These are phyloP conservation scores for Saturnispora kantuleensis DNA, from an alignment of 805 yeast species.

Conservation along the genomic window DNA sequence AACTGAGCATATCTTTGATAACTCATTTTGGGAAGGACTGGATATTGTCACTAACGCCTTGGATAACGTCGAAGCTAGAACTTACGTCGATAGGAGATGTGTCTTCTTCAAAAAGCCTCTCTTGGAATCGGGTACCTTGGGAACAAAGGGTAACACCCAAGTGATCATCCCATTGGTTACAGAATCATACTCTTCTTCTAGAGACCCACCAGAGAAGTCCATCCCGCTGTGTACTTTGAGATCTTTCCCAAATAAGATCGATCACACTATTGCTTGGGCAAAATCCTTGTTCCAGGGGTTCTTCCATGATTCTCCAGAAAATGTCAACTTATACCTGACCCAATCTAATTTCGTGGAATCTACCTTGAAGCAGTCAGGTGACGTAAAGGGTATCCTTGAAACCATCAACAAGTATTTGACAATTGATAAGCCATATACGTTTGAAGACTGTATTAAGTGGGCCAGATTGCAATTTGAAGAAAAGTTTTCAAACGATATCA, in stretches of 20 bases:
- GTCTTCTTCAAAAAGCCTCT: conserved; percentile 85
- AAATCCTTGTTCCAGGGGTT: conserved; percentile 88
- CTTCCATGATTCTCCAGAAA: conserved; percentile 85
- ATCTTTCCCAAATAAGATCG: conserved; percentile 96
- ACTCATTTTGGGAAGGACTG: conserved; percentile 71
- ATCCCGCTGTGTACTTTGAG: conserved; percentile 96
- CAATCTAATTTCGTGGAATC: conserved; percentile 91
- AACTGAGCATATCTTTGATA: conserved; percentile 78
- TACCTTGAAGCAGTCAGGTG: conserved; percentile 85
- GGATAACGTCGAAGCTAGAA: conserved; percentile 96
- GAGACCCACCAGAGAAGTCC: conserved; percentile 97
- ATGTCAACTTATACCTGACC: conserved; percentile 79
- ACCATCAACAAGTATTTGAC: conserved; percentile 63
- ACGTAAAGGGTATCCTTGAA: conserved; percentile 77
- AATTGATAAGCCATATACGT: conserved; percentile 72
- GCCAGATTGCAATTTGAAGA: conserved; percentile 83
- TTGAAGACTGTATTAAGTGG: conserved; percentile 94
- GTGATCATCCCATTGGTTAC: conserved; percentile 90
- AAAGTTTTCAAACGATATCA: conserved; percentile 76
- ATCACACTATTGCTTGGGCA: conserved; percentile 99
- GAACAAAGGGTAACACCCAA: conserved; percentile 97
- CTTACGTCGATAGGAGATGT: conserved; percentile 95
- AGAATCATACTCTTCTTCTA: conserved; percentile 91
- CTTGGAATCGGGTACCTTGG: conserved; percentile 93
- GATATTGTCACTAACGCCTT: conserved; percentile 94